These are phyloP conservation scores for Microsporum canis DNA, from an alignment of 2,329 filamentous ascomycete genomes.

Conservation along the genomic window DNA sequence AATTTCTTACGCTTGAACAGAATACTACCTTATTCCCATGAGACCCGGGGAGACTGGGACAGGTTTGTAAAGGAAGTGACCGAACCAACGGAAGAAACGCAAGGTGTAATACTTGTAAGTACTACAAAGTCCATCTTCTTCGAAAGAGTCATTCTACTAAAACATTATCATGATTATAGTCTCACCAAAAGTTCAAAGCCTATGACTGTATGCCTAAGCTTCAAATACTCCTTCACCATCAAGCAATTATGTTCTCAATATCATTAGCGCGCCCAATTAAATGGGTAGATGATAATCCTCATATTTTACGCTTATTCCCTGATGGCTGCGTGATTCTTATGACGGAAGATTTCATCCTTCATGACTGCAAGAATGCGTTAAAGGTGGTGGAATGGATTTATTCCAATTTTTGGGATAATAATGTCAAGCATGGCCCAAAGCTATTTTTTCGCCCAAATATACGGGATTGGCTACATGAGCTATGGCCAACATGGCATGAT, in stretches of 20 bases:
- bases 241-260: conserved; percentile 28
- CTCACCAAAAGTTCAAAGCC: conserved; percentile 27
- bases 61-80: conserved; percentile 22
- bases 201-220: conserved; percentile 23
- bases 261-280: conserved; percentile 21
- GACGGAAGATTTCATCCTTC: conserved; percentile 31
- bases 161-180: conserved; percentile 15
- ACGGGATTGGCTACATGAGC: conserved; percentile 24
- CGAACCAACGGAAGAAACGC: conserved; percentile 17
- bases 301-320: conserved; percentile 30
- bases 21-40: conserved; percentile 23
- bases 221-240: conserved; percentile 16
- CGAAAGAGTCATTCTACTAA: neutral
- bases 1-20: conserved; percentile 20
- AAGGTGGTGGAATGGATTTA: conserved; percentile 30
- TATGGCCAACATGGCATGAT: conserved; percentile 9
- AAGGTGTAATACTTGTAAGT: conserved; percentile 23
- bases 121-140: neutral
- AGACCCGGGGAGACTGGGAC: conserved; percentile 25
- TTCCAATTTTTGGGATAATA: conserved; percentile 14
- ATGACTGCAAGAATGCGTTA: conserved; percentile 21
- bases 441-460: conserved; percentile 30
- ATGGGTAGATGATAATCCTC: conserved; percentile 14
- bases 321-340: conserved; percentile 29
- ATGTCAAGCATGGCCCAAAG: conserved; percentile 25